Percentiles rank a stretch among this genome's conserved stretches.
These are phyloP conservation scores for Musa schizocarpa DNA, from an alignment of 176 grass and related monocot genomes.

Conservation along the genomic window DNA sequence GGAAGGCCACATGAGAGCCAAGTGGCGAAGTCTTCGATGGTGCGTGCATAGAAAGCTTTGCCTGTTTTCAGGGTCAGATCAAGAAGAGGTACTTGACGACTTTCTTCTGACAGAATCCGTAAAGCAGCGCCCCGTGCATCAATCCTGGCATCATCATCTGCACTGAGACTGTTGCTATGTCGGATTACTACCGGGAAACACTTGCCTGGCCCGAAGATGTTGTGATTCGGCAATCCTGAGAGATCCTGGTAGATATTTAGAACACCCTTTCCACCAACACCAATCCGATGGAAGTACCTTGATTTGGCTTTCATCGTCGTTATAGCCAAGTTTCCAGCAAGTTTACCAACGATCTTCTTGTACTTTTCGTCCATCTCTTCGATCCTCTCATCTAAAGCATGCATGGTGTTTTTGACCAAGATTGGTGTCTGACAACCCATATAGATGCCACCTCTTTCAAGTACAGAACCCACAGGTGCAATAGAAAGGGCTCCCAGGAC, in stretches of 20 bases:
- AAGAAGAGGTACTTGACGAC: slow-evolving; percentile 37
- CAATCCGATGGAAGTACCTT: slow-evolving; percentile 69
- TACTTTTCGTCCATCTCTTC: slow-evolving; percentile 51
- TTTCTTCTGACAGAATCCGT: slow-evolving; percentile 45
- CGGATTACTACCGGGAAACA: slow-evolving; percentile 47
- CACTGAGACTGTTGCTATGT: slow-evolving; percentile 69
- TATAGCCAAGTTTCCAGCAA: slow-evolving; percentile 54
- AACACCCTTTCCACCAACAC: slow-evolving; percentile 39
- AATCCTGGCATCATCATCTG: slow-evolving; percentile 61
- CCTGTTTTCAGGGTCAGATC: slow-evolving; percentile 58
- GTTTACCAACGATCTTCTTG: slow-evolving; percentile 55
- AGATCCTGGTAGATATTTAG: slow-evolving; percentile 43
- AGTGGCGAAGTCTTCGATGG: slow-evolving; percentile 45
- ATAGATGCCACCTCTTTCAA: slow-evolving; percentile 47
- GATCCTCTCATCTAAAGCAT: slow-evolving; percentile 45
- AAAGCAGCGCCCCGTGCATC: slow-evolving; percentile 52
- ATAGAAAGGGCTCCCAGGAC: slow-evolving; percentile 63
- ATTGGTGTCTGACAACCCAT: slow-evolving; percentile 33
- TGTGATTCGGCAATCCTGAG: slow-evolving; percentile 41
- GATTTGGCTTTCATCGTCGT: slow-evolving; percentile 71
- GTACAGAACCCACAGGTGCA: slow-evolving; percentile 40
- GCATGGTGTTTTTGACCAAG: slow-evolving; percentile 52
- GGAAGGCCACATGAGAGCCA: slow-evolving; percentile 62
- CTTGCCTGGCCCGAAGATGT: slow-evolving; percentile 40
- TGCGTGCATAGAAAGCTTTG: slow-evolving; percentile 56